Conservation (phyloP, 768 basidiomycete genomes). For the Hygrophoropsis aurantiaca region DNA sequence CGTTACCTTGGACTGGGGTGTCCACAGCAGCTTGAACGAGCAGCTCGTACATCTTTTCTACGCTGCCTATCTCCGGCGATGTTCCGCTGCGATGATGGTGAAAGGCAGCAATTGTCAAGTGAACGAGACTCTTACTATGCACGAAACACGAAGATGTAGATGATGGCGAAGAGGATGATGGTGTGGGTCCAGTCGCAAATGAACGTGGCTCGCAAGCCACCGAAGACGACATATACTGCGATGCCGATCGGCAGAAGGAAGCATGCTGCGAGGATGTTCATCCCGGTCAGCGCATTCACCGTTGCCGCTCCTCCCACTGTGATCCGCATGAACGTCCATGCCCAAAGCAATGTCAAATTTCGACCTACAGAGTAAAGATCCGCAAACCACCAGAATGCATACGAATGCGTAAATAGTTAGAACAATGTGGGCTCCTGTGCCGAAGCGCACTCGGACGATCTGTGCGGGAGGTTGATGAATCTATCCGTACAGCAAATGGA, state of each 20-base stretch:
- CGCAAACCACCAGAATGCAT: conserved; percentile 38
- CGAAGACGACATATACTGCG: conserved; percentile 21
- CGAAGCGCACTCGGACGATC: conserved; percentile 39
- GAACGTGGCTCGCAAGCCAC: conserved; percentile 22
- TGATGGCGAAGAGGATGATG: conserved; percentile 30
- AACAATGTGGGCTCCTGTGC: conserved; percentile 31
- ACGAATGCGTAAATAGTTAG: conserved; percentile 35
- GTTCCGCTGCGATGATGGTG: conserved; percentile 32
- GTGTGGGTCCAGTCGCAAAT: conserved; percentile 25
- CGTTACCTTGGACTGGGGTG: conserved; percentile 12
- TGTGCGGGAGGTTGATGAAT: conserved; percentile 1
- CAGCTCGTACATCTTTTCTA: conserved; percentile 12
- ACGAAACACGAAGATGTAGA: conserved; percentile 21
- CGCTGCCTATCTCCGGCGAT: conserved; percentile 68
- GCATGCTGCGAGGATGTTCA: conserved; percentile 30
- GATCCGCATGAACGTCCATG: not conserved
- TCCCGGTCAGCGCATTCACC: conserved; percentile 32
- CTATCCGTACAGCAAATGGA: too few species aligned
- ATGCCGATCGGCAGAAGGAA: conserved; percentile 31
- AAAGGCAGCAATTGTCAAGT: not conserved
- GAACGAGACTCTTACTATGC: conserved; percentile 3
- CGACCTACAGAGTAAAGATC: conserved; percentile 32
- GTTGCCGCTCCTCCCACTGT: conserved; percentile 26
- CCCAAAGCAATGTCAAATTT: not conserved
- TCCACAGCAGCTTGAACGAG: conserved; percentile 14